phyloP scores from a whole-genome alignment of 768 basidiomycete species.

The Guyanaporus albipodus region DNA sequence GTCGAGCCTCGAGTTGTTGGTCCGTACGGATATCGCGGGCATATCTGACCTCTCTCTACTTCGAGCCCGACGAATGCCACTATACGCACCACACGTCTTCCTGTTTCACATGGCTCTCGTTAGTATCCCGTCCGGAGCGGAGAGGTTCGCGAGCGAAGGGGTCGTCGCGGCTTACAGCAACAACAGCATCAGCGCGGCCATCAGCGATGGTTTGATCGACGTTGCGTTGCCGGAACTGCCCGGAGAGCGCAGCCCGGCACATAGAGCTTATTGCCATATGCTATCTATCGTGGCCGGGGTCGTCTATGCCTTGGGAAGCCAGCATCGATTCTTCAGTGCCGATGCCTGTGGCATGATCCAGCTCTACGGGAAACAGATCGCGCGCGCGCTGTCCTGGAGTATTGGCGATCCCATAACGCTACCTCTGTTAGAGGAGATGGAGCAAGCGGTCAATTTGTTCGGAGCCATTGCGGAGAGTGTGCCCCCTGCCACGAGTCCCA shows the following conservation, averaged over 20 bases:
- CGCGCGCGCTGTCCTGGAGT: conserved; percentile 76
- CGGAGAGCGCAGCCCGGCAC: conserved; percentile 73
- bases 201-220: conserved; percentile 71
- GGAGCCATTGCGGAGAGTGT: conserved; percentile 60
- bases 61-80: conserved; percentile 56
- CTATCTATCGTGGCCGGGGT: conserved; percentile 74
- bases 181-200: conserved; percentile 71
- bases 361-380: conserved; percentile 78
- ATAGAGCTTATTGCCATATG: conserved; percentile 81
- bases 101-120: conserved; percentile 85
- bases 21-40: conserved; percentile 65
- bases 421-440: conserved; percentile 77
- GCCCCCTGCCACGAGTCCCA: conserved; percentile 17
- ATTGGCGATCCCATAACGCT: conserved; percentile 73
- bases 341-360: conserved; percentile 86
- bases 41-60: conserved; percentile 62
- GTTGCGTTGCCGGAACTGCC: conserved; percentile 65
- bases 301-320: conserved; percentile 55
- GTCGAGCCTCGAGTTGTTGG: conserved; percentile 69
- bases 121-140: conserved; percentile 71
- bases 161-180: conserved; percentile 79
- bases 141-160: conserved; percentile 81
- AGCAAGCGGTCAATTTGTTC: conserved; percentile 75
- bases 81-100: conserved; percentile 76
- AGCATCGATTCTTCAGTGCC: conserved; percentile 74